Percentiles rank a stretch among this genome's conserved stretches.
These are phyloP conservation scores for Candida bentonensis DNA, from an alignment of 805 yeast species.

Conservation along the genomic window DNA sequence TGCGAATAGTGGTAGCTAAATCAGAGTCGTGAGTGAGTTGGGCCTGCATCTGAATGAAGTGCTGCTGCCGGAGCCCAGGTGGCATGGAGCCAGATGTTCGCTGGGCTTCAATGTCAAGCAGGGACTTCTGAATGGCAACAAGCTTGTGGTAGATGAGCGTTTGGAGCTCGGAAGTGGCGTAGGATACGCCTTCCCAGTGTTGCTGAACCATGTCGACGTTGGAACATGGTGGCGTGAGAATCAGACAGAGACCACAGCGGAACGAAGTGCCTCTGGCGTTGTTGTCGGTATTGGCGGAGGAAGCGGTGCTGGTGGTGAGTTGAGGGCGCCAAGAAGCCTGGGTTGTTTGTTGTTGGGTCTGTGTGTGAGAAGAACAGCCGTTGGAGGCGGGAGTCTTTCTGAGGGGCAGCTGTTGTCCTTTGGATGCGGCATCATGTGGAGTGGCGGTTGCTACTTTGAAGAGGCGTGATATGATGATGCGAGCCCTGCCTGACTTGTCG, in stretches of 20 bases:
- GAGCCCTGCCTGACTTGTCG: conserved; percentile 4
- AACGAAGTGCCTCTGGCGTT: conserved; percentile 2
- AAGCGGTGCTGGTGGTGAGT: conserved; percentile 3
- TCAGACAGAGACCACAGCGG: conserved; percentile 11
- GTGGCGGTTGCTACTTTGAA: conserved; percentile 9
- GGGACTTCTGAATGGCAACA: conserved; percentile 3
- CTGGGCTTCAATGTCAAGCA: not conserved
- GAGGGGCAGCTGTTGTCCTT: not conserved
- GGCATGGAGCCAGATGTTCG: not conserved
- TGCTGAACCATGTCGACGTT: conserved; percentile 7
- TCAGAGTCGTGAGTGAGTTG: conserved; percentile 9
- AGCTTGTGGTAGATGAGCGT: conserved; percentile 3
- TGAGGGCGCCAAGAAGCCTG: not conserved
- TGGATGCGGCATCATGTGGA: not conserved
- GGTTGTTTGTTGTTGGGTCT: too few relatives aligned
- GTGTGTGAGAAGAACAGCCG: not conserved
- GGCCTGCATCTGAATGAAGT: conserved; percentile 9
- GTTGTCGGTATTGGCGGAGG: not conserved
- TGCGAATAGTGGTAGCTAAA: not conserved
- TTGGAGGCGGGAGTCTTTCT: not conserved
- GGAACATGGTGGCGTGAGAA: conserved; percentile 7
- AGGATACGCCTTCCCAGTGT: conserved; percentile 16
- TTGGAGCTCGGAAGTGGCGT: conserved; percentile 11
- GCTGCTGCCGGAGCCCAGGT: conserved; percentile 13
- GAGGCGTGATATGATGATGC: conserved; percentile 12